Evolutionary conservation across 345 rosid genomes (phyloP).

Genomic region (Lepidium aucheri): DNA sequence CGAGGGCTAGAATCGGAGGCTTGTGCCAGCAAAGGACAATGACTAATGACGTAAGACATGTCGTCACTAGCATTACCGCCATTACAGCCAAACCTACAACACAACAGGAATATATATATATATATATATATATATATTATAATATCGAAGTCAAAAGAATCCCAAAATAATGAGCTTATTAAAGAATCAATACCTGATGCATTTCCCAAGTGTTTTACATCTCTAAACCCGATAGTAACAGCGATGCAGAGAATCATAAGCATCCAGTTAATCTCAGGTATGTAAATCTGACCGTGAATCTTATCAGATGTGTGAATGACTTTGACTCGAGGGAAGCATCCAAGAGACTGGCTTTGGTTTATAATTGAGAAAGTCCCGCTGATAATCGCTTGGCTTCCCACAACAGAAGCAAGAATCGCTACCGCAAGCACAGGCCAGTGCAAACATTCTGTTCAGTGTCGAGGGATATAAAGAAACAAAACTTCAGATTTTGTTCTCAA

Average conservation of each 20-base stretch:
- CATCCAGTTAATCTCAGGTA: slow-evolving; percentile 97
- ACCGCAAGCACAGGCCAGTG: slow-evolving; percentile 79
- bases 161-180: neutral
- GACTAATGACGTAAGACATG: slow-evolving; percentile 87
- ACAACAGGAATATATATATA: neutral
- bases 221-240: slow-evolving; percentile 95
- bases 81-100: slow-evolving; percentile 87
- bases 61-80: slow-evolving; percentile 98
- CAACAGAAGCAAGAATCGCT: slow-evolving; percentile 96
- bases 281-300: slow-evolving; percentile 97
- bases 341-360: slow-evolving; percentile 97
- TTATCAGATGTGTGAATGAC: slow-evolving; percentile 95
- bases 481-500: neutral
- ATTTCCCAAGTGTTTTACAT: slow-evolving; percentile 90
- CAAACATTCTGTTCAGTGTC: slow-evolving; percentile 46
- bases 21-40: slow-evolving; percentile 92
- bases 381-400: slow-evolving; percentile 98
- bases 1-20: slow-evolving; percentile 65
- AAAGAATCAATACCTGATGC: slow-evolving; percentile 62
- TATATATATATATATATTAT: neutral
- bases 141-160: neutral
- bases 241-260: slow-evolving; percentile 98
- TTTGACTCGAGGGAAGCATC: slow-evolving; percentile 97
- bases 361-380: slow-evolving; percentile 98
- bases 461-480: neutral